phyloP scores from a whole-genome alignment of 2,329 filamentous ascomycete genomes.

The Diaporthe velutina region DNA sequence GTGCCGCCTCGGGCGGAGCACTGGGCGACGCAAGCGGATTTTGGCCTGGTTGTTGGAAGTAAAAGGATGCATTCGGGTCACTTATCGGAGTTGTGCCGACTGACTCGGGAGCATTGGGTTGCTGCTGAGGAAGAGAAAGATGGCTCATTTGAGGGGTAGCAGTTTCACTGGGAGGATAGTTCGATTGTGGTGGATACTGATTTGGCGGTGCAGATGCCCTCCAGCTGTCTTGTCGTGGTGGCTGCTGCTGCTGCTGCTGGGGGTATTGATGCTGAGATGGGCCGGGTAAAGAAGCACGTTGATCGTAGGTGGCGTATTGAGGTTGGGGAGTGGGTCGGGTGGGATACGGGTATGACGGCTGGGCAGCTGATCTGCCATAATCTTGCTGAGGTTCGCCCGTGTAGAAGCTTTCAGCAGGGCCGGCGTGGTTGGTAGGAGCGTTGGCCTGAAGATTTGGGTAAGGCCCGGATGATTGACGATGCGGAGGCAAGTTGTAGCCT shows the following conservation, averaged over 20 bases:
- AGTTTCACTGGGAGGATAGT: constrained; percentile 50
- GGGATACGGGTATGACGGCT: constrained; percentile 66
- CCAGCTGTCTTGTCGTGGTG: constrained; percentile 62
- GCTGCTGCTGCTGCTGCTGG: constrained; percentile 58
- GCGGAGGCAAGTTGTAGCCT: constrained; percentile 70
- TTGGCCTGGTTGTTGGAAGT: constrained; percentile 61
- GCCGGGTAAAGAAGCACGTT: constrained; percentile 55
- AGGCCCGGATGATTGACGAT: constrained; percentile 67
- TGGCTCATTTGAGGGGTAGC: constrained; percentile 46
- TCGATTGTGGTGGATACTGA: constrained; percentile 53
- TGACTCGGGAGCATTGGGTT: constrained; percentile 50
- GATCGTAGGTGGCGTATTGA: constrained; percentile 60
- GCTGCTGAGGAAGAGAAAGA: constrained; percentile 49
- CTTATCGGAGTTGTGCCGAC: constrained; percentile 51
- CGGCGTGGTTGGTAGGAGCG: constrained; percentile 56
- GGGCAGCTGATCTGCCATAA: constrained; percentile 61
- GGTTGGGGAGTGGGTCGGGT: constrained; percentile 58
- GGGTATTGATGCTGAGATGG: constrained; percentile 58
- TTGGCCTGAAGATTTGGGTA: constrained; percentile 79
- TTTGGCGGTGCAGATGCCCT: constrained; percentile 54
- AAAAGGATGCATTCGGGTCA: constrained; percentile 70
- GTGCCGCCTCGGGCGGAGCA: constrained; percentile 55
- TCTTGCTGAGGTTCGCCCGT: constrained; percentile 70
- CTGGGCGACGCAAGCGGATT: constrained; percentile 54
- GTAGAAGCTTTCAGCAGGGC: constrained; percentile 85